Conservation (phyloP, 2,329 filamentous ascomycete genomes). For the Thielaviopsis punctulata region DNA sequence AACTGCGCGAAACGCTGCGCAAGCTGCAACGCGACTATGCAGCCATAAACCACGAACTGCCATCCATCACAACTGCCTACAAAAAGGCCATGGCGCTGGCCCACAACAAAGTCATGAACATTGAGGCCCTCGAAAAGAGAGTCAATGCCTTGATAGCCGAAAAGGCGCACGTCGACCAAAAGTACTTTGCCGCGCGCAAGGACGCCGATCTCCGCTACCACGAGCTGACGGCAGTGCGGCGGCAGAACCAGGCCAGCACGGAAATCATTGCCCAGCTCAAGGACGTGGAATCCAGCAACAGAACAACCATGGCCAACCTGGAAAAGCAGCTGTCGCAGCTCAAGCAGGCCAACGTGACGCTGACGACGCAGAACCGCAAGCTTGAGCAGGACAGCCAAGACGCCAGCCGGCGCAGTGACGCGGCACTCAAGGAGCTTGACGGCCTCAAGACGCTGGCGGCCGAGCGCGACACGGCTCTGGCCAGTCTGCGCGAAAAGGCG, state of each 20-base stretch:
- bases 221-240: conserved; percentile 62
- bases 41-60: conserved; percentile 72
- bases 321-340: conserved; percentile 82
- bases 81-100: conserved; percentile 75
- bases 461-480: conserved; percentile 49
- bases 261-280: conserved; percentile 91
- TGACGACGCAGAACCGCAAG: conserved; percentile 56
- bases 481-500: conserved; percentile 36
- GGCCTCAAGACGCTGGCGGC: conserved; percentile 62
- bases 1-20: conserved; percentile 55
- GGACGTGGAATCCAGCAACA: conserved; percentile 65
- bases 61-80: conserved; percentile 79
- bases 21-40: conserved; percentile 66
- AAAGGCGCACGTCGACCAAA: conserved; percentile 93
- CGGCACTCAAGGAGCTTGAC: conserved; percentile 54
- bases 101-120: conserved; percentile 72
- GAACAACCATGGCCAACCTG: conserved; percentile 60
- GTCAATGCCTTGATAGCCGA: conserved; percentile 59
- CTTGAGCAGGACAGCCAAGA: conserved; percentile 59
- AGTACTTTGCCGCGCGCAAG: conserved; percentile 92
- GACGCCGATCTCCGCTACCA: conserved; percentile 71
- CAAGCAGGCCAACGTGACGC: conserved; percentile 56
- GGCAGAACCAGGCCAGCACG: conserved; percentile 75
- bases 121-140: conserved; percentile 59
- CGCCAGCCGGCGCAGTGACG: conserved; percentile 49